Conservation (phyloP, 495 filamentous ascomycete species). For the Penicillium simplicissimum region DNA sequence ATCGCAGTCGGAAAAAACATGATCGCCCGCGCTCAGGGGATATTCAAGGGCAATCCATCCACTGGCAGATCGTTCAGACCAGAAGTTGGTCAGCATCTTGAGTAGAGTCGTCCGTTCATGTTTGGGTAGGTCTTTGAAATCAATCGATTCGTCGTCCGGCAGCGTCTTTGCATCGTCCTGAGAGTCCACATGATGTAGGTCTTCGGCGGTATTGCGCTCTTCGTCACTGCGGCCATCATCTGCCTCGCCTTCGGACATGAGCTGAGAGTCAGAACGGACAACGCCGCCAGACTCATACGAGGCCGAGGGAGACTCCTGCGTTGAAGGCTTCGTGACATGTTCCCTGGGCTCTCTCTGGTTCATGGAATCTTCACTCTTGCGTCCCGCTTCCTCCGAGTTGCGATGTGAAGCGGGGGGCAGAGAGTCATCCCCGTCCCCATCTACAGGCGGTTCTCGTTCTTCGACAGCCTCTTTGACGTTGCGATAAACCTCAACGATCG, state of each 20-base stretch:
- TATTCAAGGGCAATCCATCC: conserved; percentile 96
- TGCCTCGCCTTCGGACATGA: conserved; percentile 66
- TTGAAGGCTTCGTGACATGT: conserved; percentile 11
- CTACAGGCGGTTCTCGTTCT: conserved; percentile 73
- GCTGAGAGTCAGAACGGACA: conserved; percentile 52
- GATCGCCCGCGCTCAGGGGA: conserved; percentile 81
- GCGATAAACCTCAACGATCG: conserved; percentile 92
- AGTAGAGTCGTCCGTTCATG: conserved; percentile 89
- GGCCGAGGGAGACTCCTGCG: conserved; percentile 34
- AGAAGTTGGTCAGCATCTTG: conserved; percentile 95
- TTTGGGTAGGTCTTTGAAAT: conserved; percentile 76
- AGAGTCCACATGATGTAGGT: conserved; percentile 65
- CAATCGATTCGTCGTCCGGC: conserved; percentile 56
- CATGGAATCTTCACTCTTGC: conserved; percentile 31
- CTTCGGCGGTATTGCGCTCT: conserved; percentile 63
- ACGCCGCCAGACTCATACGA: conserved; percentile 53
- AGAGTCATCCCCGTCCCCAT: conserved; percentile 62
- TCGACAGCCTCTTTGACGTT: conserved; percentile 91
- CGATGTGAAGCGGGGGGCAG: conserved; percentile 30
- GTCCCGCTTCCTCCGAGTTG: conserved; percentile 30
- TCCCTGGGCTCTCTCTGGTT: conserved; percentile 27
- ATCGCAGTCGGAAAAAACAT: conserved; percentile 97
- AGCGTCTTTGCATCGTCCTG: conserved; percentile 60
- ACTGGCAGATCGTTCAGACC: conserved; percentile 95
- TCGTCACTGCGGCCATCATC: conserved; percentile 65